Evolutionary conservation across 2,329 filamentous ascomycete species (phyloP), one percentile per base, ranked within the genome.

Genomic region (Claviceps pusilla): DNA sequence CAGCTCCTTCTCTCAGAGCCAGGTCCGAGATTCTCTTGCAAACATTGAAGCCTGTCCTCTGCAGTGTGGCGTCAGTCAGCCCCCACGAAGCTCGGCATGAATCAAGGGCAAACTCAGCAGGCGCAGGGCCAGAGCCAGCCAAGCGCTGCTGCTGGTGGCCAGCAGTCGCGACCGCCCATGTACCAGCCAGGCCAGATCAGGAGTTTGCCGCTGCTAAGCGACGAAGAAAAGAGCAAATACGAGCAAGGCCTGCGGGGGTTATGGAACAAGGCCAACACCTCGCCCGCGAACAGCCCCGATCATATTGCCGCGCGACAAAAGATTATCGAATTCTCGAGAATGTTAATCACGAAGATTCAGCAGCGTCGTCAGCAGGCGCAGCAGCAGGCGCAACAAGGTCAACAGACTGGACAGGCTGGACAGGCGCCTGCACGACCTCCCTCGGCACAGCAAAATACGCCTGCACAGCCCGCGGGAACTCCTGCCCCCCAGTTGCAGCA

Each of bases 241-340:
- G 78, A 83, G 59, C 66, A 70, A 2, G 80, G 80, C 1, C 68
- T 84, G 0, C 69, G 71, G 10, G 62, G 68, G 1, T 67, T 84
- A 0, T 84, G 78, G 75, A 71, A 67, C 28, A 71, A 77, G 45
- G 73, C 77, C 48, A 74, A 77, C 55, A 73, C 70, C 24, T 66
- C 70, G 0, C 65, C 73, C 0, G 68, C 71, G 1, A 75, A 76
- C 28, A 77, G 76, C 3, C 60, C 62, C 0, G 72, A 76, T 28
- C 74, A 82, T 48, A 64, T 71, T 29, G 68, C 70, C 0, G 79
- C 80, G 0, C 75, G 74, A 58, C 72, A 73, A 45, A 83, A 82
- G 66, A 77, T 84, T 28, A 65, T 69, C 7, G 79, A 83, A 9
- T 84, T 84, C 62, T 79, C 80, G 0, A 73, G 73, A 47, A 80